Evolutionary conservation across 2,329 filamentous ascomycete species (phyloP), one percentile per base, ranked within the genome.

Genomic region (Sporothrix luriei): DNA sequence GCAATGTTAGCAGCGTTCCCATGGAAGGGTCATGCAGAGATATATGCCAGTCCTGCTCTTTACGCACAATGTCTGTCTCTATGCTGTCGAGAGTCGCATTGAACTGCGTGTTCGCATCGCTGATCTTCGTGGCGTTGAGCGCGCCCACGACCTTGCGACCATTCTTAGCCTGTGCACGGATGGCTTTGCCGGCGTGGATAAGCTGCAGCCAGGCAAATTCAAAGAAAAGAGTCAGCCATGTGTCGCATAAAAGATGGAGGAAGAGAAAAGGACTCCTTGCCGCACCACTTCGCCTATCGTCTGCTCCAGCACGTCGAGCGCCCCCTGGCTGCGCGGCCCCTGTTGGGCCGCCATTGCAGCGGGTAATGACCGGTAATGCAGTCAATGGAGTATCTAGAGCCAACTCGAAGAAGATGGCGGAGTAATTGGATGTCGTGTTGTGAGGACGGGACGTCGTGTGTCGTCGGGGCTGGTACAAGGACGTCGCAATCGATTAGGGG

Each of bases 101-200:
- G 74, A 85, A 87, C 7, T 77, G 76, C 49, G 77, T 78, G 69
- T 85, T 80, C n/a, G 80, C 80, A 54, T 84, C 82, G 43, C 80
- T 78, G 68, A 86, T 76, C 73, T 82, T 84, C 57, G 78, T 76
- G 68, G 80, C 80, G 69, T 76, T 75, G 74, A 76, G 51, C 74
- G 75, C 72, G 75, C 75, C 75, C 16, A 75, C 73, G 19, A 79
- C 79, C 70, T 78, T 80, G 52, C 81, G 78, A 16, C 80, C 79
- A 72, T 85, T 83, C 73, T 81, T 83, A 40, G 79, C 78, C 49
- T 82, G 82, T 1, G 82, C 78, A 64, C 81, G 84, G 14, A 88
- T 78, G 21, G 85, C 84, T 75, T 86, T 89, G 19, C 85, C 86
- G 1, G 84, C 85, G 76, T 88, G 84, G 16, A 89, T 80, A 33